Percentiles rank a stretch among this genome's conserved stretches.
These are phyloP conservation scores for Hura crepitans DNA, from an alignment of 441 rosid genomes.

Conservation along the genomic window DNA sequence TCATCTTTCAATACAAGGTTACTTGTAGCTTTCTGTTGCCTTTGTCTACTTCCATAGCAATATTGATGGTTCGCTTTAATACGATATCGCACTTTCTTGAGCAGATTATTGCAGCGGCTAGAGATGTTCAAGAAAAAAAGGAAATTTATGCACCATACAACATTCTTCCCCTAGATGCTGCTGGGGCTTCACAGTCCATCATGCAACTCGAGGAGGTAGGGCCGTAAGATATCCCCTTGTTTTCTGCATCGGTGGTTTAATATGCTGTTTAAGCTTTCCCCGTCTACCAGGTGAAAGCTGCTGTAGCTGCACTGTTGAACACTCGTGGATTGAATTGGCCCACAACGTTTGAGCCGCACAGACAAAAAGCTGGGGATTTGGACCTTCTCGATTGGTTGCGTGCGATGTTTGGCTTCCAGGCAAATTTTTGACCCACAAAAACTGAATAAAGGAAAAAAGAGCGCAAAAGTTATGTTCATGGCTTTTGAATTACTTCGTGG, in stretches of 20 bases:
- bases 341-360: conserved; percentile 65
- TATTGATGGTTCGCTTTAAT: conserved; percentile 15
- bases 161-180: conserved; percentile 94
- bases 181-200: conserved; percentile 83
- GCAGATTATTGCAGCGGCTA: conserved; percentile 97
- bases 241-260: conserved; percentile 3
- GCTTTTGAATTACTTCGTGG: conserved; percentile 7
- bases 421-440: conserved; percentile 30
- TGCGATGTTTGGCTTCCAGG: conserved; percentile 99
- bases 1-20: conserved; percentile 6
- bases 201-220: conserved; percentile 96
- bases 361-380: conserved; percentile 77
- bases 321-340: conserved; percentile 91
- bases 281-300: conserved; percentile 68
- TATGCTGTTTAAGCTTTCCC: conserved; percentile 24
- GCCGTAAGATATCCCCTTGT: neutral
- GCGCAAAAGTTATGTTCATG: neutral
- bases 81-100: conserved; percentile 15
- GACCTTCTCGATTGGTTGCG: conserved; percentile 97
- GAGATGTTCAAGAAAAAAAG: conserved; percentile 93
- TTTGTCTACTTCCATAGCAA: neutral
- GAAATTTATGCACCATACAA: conserved; percentile 94
- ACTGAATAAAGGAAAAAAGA: conserved; percentile 12
- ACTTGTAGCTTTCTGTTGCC: conserved; percentile 5
- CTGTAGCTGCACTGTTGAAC: conserved; percentile 86